Percentiles rank a stretch among this genome's conserved stretches.
These are phyloP conservation scores for Naganishia sp. DNA, from an alignment of 1,284 basidiomycete species.

Conservation along the genomic window DNA sequence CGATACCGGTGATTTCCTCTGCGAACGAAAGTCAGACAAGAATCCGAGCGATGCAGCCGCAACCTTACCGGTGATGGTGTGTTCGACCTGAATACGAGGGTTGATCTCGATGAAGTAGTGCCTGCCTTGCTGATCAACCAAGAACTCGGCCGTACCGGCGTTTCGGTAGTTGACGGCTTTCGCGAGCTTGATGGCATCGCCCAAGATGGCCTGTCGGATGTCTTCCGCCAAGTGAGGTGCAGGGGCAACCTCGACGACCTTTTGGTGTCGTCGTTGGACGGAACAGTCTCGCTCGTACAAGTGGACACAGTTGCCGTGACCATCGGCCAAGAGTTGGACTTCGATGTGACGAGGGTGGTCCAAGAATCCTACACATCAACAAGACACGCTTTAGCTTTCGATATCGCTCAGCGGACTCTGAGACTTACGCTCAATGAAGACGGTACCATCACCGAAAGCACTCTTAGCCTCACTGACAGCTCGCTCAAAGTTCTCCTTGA, in stretches of 20 bases:
- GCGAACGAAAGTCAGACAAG: constrained; percentile 13
- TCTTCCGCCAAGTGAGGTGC: constrained; percentile 91
- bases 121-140: constrained; percentile 91
- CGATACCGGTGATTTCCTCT: constrained; percentile 99
- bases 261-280: constrained; percentile 95
- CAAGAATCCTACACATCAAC: constrained; percentile 64
- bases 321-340: constrained; percentile 92
- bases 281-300: constrained; percentile 98
- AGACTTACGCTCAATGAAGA: constrained; percentile 84
- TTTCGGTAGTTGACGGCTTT: constrained; percentile 91
- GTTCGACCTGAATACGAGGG: constrained; percentile 97
- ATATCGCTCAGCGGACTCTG: constrained; percentile 1
- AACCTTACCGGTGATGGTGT: constrained; percentile 84
- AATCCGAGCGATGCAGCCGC: background rate
- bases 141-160: constrained; percentile 94
- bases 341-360: constrained; percentile 96
- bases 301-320: constrained; percentile 88
- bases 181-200: constrained; percentile 92
- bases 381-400: background rate
- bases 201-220: constrained; percentile 80
- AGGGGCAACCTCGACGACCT: constrained; percentile 98
- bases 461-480: constrained; percentile 93
- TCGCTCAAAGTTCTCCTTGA: constrained; percentile 86
- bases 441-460: constrained; percentile 96
- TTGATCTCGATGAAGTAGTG: constrained; percentile 99